Evolutionary conservation across 176 grass and related monocot genomes (phyloP).

Genomic region (Triticum timopheevii): DNA sequence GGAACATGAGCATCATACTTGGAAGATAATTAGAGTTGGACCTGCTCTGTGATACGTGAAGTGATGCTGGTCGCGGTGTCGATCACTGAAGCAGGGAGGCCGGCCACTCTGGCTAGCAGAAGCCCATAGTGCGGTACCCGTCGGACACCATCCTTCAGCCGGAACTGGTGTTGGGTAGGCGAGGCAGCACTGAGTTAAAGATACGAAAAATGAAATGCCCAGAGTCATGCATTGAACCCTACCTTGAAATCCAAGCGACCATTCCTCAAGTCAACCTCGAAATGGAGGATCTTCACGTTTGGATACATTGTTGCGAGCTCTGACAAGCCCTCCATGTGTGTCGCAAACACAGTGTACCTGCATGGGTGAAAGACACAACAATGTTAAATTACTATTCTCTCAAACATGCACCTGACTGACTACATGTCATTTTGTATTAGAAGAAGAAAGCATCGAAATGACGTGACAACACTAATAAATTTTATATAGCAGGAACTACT

Average conservation of each 20-base stretch:
- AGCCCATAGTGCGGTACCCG: constrained; percentile 81
- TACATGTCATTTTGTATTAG: not conserved
- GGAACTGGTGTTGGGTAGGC: constrained; percentile 42
- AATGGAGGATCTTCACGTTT: constrained; percentile 96
- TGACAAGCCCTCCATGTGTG: constrained; percentile 90
- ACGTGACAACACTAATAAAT: not conserved
- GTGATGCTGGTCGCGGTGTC: constrained; percentile 68
- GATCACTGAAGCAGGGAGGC: constrained; percentile 72
- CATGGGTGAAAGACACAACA: constrained; percentile 9
- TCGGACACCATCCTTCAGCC: constrained; percentile 70
- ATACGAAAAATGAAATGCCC: constrained; percentile 13
- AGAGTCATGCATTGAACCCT: not conserved
- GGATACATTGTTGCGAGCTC: constrained; percentile 91
- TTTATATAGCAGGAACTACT: not conserved
- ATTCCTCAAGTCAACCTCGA: constrained; percentile 83
- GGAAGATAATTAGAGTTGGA: not conserved
- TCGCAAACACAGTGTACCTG: constrained; percentile 92
- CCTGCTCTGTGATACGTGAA: constrained; percentile 81
- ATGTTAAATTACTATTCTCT: not conserved
- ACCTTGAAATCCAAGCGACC: constrained; percentile 95
- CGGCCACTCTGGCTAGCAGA: constrained; percentile 79
- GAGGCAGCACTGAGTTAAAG: not conserved
- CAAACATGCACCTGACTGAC: not conserved
- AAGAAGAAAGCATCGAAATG: not conserved
- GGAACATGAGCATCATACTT: not conserved